phyloP scores from a whole-genome alignment of 108 stramenopile species.

The Nitzschia inconspicua region DNA sequence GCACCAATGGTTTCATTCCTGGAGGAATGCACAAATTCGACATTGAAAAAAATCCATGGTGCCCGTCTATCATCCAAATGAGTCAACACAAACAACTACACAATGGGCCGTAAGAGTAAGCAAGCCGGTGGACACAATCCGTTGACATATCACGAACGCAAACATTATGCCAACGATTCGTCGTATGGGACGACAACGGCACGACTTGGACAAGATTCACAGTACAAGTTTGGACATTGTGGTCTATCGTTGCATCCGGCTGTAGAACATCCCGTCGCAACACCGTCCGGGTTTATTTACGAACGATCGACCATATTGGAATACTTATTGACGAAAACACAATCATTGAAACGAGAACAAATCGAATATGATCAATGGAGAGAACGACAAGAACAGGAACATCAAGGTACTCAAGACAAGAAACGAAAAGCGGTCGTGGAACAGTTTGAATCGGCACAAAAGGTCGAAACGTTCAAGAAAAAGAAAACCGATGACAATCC shows the following conservation, averaged over 20 bases:
- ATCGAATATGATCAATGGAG: constrained; percentile 37
- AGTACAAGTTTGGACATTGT: constrained; percentile 82
- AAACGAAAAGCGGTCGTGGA: constrained; percentile 44
- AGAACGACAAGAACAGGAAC: constrained; percentile 13
- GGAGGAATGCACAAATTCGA: too few species aligned
- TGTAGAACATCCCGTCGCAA: constrained; percentile 27
- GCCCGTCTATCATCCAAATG: neutral
- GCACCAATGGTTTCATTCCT: too few species aligned
- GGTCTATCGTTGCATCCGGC: constrained; percentile 47
- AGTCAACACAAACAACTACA: neutral
- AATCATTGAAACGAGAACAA: constrained; percentile 46
- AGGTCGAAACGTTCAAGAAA: constrained; percentile 27
- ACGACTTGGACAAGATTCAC: constrained; percentile 65
- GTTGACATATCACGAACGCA: constrained; percentile 69
- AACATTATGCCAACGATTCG: constrained; percentile 49
- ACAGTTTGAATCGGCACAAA: constrained; percentile 35
- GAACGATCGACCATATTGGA: constrained; percentile 64
- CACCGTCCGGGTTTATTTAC: constrained; percentile 70
- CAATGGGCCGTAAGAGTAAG: constrained; percentile 81
- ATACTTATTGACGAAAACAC: constrained; percentile 71
- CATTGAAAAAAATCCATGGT: neutral
- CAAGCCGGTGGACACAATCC: constrained; percentile 80
- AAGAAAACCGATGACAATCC: constrained; percentile 17
- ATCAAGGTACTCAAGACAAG: constrained; percentile 25
- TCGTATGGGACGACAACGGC: constrained; percentile 69